Conservation (phyloP, 225 moss, liverwort and hornwort genomes). For the Neckera pumila region DNA sequence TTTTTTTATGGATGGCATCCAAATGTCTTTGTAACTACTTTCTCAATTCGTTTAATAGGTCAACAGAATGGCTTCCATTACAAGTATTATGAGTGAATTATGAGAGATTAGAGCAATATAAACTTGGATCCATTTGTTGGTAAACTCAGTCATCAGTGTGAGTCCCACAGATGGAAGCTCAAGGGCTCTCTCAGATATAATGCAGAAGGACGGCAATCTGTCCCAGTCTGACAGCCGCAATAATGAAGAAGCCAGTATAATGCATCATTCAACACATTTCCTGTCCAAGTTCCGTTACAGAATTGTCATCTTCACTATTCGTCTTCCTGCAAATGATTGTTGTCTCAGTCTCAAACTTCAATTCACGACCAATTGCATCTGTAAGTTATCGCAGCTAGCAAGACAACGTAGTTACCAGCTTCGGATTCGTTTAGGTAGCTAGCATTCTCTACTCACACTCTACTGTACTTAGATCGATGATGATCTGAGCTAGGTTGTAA, state of each 20-base stretch:
- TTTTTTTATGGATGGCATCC: no score
- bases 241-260: background rate
- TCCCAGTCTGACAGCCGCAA: background rate
- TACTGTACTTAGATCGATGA: no score
- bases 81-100: no score
- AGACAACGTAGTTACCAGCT: background rate
- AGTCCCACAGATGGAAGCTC: background rate
- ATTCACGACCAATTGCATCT: background rate
- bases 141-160: no score
- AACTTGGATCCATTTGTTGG: no score
- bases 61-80: no score
- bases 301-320: background rate
- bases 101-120: no score
- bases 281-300: background rate
- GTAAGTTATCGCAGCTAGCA: background rate
- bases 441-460: background rate
- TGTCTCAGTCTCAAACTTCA: no score
- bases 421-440: background rate
- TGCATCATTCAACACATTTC: background rate
- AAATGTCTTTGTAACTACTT: no score
- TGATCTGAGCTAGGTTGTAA: background rate
- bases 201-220: background rate
- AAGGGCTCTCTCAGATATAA: background rate
- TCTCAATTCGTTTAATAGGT: no score
- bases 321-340: background rate